phyloP scores from a whole-genome alignment of 306 rosid species.

The Dryas drummondii region DNA sequence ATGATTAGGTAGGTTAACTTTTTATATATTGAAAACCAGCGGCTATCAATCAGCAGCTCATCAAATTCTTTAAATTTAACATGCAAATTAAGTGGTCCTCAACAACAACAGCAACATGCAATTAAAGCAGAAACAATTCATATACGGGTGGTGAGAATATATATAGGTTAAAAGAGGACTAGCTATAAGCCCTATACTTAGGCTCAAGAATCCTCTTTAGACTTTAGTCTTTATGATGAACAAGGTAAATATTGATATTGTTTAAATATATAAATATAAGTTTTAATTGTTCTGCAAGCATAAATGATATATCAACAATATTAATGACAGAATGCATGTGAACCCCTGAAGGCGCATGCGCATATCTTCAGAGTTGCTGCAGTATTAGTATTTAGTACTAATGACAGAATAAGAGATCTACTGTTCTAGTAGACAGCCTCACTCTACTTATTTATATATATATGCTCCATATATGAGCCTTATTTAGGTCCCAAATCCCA shows the following conservation, averaged over 20 bases:
- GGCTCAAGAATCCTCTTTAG: neutral
- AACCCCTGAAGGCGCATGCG: slow-evolving; percentile 24
- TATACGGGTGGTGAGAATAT: neutral
- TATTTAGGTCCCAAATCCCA: too few species aligned
- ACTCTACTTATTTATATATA: too few species aligned
- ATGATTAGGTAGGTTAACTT: too few species aligned
- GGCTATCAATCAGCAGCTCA: neutral
- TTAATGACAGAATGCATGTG: neutral
- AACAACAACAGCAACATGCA: neutral
- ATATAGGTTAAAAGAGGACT: slow-evolving; percentile 12
- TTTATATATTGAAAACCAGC: slow-evolving; percentile 27
- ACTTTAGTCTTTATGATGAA: neutral
- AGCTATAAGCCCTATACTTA: slow-evolving; percentile 1
- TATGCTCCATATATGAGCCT: too few species aligned
- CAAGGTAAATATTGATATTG: neutral
- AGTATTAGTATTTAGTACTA: too few species aligned
- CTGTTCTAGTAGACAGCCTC: too few species aligned
- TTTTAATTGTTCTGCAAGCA: too few species aligned
- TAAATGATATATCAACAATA: too few species aligned
- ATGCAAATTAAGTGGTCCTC: neutral
- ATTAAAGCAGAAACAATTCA: slow-evolving; percentile 5
- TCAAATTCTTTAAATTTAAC: neutral
- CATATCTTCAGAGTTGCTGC: slow-evolving; percentile 34
- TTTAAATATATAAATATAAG: too few species aligned
- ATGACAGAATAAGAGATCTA: slow-evolving; percentile 32